Conservation (phyloP, 139 green algal species). For the Limnomonas spitsbergensis region DNA sequence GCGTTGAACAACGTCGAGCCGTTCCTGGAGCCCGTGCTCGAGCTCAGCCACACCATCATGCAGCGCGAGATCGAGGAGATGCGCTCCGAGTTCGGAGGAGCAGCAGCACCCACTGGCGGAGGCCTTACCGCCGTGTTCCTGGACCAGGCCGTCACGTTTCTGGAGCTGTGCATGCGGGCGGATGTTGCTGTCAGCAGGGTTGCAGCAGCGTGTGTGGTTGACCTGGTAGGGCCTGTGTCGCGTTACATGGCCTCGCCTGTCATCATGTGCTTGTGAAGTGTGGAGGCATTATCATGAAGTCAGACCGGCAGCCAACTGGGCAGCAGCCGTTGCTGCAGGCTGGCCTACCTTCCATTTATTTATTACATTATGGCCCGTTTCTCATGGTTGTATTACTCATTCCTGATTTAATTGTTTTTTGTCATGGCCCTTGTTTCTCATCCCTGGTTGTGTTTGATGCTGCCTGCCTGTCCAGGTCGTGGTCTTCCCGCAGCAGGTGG, state of each 20-base stretch:
- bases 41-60: slow-evolving; percentile 60
- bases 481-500: slow-evolving; percentile 23
- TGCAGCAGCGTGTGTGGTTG: slow-evolving; percentile 34
- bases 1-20: slow-evolving; percentile 77
- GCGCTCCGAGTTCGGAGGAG: not conserved
- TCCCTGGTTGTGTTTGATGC: too few relatives aligned
- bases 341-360: too few relatives aligned
- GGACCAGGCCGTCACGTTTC: slow-evolving; percentile 11
- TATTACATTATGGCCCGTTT: too few relatives aligned
- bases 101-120: not conserved
- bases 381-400: too few relatives aligned
- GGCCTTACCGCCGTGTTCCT: slow-evolving; percentile 2
- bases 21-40: slow-evolving; percentile 80
- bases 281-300: too few relatives aligned
- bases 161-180: slow-evolving; percentile 43
- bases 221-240: slow-evolving; percentile 30
- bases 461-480: not conserved
- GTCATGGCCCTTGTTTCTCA: slow-evolving; percentile 9
- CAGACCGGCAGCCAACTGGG: too few relatives aligned
- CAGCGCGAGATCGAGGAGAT: slow-evolving; percentile 32
- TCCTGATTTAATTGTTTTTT: not conserved
- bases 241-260: too few relatives aligned
- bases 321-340: too few relatives aligned
- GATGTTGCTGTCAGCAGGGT: slow-evolving; percentile 40
- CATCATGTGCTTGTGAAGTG: too few relatives aligned